Percentiles rank a stretch among this genome's conserved stretches.
Conservation (phyloP, 2,329 filamentous ascomycete genomes). For the Penicillium sp. region DNA sequence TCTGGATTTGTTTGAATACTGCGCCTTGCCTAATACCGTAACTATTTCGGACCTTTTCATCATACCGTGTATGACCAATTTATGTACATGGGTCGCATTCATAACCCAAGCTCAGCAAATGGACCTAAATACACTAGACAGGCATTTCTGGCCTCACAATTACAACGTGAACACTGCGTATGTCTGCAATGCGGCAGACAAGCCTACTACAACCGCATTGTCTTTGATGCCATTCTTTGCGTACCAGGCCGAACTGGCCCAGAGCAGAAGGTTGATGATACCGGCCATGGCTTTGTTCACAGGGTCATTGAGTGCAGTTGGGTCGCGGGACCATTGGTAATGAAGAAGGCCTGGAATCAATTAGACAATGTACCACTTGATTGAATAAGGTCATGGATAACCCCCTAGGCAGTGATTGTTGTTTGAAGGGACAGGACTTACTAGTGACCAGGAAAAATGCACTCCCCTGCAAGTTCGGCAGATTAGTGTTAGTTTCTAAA, state of each 20-base stretch:
- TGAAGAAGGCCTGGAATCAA: conserved; percentile 23
- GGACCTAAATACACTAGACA: background rate
- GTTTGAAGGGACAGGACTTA: conserved; percentile 8
- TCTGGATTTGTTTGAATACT: too few species aligned
- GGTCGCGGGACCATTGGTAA: conserved; percentile 28
- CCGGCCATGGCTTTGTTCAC: conserved; percentile 31
- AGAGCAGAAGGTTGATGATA: conserved; percentile 27
- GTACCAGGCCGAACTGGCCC: conserved; percentile 34
- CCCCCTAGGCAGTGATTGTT: background rate
- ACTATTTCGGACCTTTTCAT: too few species aligned
- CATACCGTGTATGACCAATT: too few species aligned
- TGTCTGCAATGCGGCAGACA: conserved; percentile 27
- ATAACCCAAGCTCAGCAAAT: background rate
- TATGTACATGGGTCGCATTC: background rate
- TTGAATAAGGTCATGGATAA: background rate
- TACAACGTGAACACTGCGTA: conserved; percentile 15
- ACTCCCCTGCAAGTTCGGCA: conserved; percentile 22
- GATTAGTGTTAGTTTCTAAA: background rate
- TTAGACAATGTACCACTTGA: background rate
- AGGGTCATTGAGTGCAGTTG: conserved; percentile 25
- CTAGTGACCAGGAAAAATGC: conserved; percentile 25
- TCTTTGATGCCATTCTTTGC: conserved; percentile 27
- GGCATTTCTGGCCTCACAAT: background rate
- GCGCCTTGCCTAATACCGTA: too few species aligned
- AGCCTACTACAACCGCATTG: conserved; percentile 20